Evolutionary conservation across 306 rosid species (phyloP), one percentile per base, ranked within the genome.

Genomic region (Cicer yamashitae): DNA sequence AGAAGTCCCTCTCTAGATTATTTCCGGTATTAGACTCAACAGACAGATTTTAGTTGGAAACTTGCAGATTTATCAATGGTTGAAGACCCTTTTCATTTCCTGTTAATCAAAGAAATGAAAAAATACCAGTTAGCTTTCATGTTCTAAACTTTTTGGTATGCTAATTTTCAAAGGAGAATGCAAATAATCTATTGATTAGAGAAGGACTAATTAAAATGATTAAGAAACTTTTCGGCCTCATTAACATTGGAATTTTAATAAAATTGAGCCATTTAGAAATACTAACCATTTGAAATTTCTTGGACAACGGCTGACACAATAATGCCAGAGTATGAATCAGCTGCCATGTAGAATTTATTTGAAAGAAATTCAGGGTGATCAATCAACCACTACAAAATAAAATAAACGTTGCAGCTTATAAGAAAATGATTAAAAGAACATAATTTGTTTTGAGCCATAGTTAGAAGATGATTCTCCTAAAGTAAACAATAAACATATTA

Each of bases 241-340:
- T 48, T 0, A 7, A n/a, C 0, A 15, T 14, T 22, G 20, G 1
- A 18, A 18, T 22, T 22, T 22, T 18, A 18, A 22, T 0, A 1
- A 25, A 25, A 25, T 47, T 6, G 46, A 67, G 4, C 37, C 17
- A 22, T 10, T 47, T 12, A 43, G 22, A 65, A 39, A n/a, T 54
- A 39, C 70, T 11, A 81, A 93, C 96, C 96, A 50, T 75, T 83
- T 66, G 84, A 84, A 78, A 93, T 85, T 69, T 85, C 70, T 52
- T 82, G 84, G 13, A 64, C 83, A 72, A 93, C 56, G 9, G 59
- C 67, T 0, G 98, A 97, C n/a, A 78, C 50, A 56, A 78, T 51
- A 40, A 91, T 81, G 40, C 96, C 98, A 10, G 96, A 85, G 80
- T 89, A 91, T 1, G 98, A 93, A 77, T 87, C 93, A 7, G 87